phyloP scores from a whole-genome alignment of 148 eudicot genomes.

The Amaranthus cruentus region DNA sequence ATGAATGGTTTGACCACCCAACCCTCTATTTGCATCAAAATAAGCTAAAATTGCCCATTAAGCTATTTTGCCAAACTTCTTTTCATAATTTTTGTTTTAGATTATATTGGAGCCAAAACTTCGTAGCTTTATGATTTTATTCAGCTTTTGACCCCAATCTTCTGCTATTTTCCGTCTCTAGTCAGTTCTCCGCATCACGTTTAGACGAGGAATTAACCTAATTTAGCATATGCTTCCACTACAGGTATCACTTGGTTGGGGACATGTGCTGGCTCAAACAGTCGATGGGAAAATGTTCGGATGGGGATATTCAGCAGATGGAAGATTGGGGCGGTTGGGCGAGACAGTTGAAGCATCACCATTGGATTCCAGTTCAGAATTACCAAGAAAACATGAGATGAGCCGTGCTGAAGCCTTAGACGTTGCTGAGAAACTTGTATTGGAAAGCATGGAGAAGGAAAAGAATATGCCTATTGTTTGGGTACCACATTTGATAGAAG shows the following conservation, averaged over 20 bases:
- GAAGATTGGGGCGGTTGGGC: conserved; percentile 76
- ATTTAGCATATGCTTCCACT: conserved; percentile 8
- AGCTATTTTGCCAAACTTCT: no score
- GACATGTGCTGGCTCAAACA: conserved; percentile 82
- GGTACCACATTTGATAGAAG: conserved; percentile 69
- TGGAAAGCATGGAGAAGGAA: conserved; percentile 81
- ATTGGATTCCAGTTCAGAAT: conserved; percentile 45
- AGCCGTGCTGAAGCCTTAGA: conserved; percentile 39
- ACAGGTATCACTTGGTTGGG: conserved; percentile 96
- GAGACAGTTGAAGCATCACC: conserved; percentile 48
- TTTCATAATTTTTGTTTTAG: no score
- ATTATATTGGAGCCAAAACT: background rate
- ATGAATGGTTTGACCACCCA: no score
- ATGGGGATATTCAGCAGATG: conserved; percentile 98
- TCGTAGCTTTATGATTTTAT: background rate
- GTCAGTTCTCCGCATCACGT: background rate
- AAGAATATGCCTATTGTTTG: conserved; percentile 88
- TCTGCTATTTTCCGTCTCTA: background rate
- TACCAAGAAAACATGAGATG: conserved; percentile 21
- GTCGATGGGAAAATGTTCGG: conserved; percentile 75
- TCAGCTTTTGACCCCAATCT: background rate
- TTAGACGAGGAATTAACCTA: background rate
- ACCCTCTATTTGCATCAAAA: no score
- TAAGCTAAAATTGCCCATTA: no score
- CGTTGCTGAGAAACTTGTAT: conserved; percentile 65